Evolutionary conservation across 1,284 basidiomycete genomes (phyloP).

Genomic region (Cryptococcus wingfieldii): DNA sequence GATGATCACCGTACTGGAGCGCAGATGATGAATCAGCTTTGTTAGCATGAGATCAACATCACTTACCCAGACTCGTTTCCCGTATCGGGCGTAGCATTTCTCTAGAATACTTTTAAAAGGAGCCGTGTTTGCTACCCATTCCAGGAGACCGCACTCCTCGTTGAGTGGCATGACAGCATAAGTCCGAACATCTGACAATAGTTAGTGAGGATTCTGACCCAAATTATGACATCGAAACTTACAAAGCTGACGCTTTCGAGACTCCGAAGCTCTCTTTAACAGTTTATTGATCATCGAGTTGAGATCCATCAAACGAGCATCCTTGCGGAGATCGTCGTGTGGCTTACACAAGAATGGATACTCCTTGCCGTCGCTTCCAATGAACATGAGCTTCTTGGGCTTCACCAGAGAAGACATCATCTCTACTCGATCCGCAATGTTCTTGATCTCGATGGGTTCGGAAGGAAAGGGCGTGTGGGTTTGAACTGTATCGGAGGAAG

Average conservation of each 20-base stretch:
- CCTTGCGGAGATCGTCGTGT: constrained; percentile 95
- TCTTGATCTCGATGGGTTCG: constrained; percentile 69
- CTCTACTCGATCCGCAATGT: constrained; percentile 85
- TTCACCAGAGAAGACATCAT: constrained; percentile 91
- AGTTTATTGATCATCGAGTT: constrained; percentile 98
- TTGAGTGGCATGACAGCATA: constrained; percentile 96
- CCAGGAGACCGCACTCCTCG: constrained; percentile 94
- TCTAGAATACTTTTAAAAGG: constrained; percentile 76
- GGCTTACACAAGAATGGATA: constrained; percentile 97
- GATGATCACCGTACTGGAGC: neutral
- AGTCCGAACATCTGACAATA: constrained; percentile 74
- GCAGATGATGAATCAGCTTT: neutral
- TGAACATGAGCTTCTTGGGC: constrained; percentile 86
- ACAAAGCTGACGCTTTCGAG: constrained; percentile 83
- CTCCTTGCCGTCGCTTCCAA: constrained; percentile 72
- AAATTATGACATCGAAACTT: constrained; percentile 37
- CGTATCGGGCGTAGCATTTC: constrained; percentile 65
- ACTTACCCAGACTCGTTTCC: constrained; percentile 63
- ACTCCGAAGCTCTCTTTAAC: constrained; percentile 88
- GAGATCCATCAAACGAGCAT: constrained; percentile 97
- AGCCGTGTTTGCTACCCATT: constrained; percentile 96
- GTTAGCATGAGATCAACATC: too few relatives aligned
- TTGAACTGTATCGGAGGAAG: constrained; percentile 59
- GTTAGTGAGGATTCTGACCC: neutral
- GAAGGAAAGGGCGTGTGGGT: constrained; percentile 78